Evolutionary conservation across 1,284 basidiomycete species (phyloP).

Genomic region (Calocybe gambosa): DNA sequence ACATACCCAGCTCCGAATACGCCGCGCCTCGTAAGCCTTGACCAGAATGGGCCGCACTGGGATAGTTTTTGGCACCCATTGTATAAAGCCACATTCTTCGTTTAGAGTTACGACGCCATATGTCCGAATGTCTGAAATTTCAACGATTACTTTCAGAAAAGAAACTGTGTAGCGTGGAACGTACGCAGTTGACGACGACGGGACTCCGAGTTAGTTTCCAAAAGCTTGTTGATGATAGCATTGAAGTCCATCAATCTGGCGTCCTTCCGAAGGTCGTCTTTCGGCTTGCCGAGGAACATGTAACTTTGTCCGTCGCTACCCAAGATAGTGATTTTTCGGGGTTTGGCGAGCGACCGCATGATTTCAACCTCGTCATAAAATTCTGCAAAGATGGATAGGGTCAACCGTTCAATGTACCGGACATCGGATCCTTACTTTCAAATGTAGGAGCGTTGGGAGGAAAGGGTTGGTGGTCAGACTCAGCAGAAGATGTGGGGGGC

Average conservation of each 20-base stretch:
- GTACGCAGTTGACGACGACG: constrained; percentile 82
- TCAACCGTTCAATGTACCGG: not conserved
- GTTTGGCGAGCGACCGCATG: constrained; percentile 91
- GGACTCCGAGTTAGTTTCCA: constrained; percentile 92
- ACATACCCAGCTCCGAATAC: constrained; percentile 60
- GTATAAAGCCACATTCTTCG: constrained; percentile 95
- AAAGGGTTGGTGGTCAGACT: constrained; percentile 78
- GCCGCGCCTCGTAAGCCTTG: constrained; percentile 65
- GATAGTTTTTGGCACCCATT: constrained; percentile 97
- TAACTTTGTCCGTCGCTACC: constrained; percentile 85
- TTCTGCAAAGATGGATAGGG: constrained; percentile 35
- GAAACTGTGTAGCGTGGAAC: constrained; percentile 23
- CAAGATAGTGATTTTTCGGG: constrained; percentile 84
- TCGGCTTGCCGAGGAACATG: constrained; percentile 95
- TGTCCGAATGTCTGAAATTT: constrained; percentile 76
- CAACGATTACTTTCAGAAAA: not conserved
- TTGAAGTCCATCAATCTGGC: constrained; percentile 98
- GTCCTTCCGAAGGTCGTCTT: constrained; percentile 97
- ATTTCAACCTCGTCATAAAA: constrained; percentile 83
- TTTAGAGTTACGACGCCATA: constrained; percentile 97
- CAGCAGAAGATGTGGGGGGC: constrained; percentile 65
- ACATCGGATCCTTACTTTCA: constrained; percentile 41
- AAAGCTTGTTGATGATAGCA: constrained; percentile 94
- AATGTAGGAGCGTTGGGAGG: constrained; percentile 76
- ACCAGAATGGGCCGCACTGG: constrained; percentile 79